A percentile compares a stretch with the other conserved stretches of the same genome.
Conservation (phyloP, 768 basidiomycete species). For the Boletus reticulatus region DNA sequence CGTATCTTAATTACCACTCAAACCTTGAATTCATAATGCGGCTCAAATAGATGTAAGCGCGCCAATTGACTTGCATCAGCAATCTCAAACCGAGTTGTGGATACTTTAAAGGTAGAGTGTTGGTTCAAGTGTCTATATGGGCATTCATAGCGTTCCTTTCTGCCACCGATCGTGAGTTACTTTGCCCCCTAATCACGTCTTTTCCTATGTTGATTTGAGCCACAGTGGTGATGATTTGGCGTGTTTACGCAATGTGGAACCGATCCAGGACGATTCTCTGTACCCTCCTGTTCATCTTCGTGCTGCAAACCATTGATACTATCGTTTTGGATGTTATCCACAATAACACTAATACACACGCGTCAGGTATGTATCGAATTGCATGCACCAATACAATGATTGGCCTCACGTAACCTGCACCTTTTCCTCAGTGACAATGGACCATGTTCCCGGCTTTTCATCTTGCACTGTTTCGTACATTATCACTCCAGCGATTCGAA, state of each 20-base stretch:
- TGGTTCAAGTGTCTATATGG: no score
- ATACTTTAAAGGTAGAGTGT: not conserved
- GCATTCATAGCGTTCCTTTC: not conserved
- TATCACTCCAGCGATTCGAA: not conserved
- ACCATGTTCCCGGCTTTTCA: not conserved
- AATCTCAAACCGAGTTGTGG: no score
- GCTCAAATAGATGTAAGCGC: not conserved
- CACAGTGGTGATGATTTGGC: not conserved
- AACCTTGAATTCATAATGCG: no score
- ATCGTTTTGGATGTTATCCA: not conserved
- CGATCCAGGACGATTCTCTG: not conserved
- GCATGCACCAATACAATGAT: no score
- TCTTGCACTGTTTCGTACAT: no score
- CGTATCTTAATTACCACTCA: no score
- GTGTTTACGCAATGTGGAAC: not conserved
- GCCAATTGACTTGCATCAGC: no score
- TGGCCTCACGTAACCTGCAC: no score
- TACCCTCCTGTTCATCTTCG: not conserved
- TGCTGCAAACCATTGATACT: not conserved
- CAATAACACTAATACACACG: not conserved
- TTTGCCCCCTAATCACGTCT: not conserved
- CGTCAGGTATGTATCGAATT: not conserved
- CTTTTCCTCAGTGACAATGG: not conserved
- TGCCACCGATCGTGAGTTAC: not conserved
- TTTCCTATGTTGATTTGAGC: not conserved